Evolutionary conservation across 306 rosid species (phyloP).

Genomic region (Dalbergia cultrata): DNA sequence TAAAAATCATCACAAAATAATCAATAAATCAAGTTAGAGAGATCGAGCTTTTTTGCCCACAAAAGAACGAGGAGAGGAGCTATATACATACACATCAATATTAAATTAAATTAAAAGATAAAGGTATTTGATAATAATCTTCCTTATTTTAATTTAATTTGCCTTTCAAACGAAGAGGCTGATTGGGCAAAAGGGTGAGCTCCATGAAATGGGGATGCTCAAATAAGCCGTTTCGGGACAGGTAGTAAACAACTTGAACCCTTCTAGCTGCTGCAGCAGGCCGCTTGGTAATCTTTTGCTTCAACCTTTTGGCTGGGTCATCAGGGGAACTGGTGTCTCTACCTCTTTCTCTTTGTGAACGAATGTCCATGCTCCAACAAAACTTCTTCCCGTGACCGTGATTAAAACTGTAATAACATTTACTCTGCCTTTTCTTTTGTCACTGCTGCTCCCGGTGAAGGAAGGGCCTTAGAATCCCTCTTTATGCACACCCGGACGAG

Average conservation of each 20-base stretch:
- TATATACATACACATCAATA: no score
- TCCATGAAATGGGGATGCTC: constrained; percentile 95
- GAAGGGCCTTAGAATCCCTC: no score
- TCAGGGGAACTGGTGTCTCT: neutral
- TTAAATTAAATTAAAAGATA: no score
- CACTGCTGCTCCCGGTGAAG: no score
- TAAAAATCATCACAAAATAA: no score
- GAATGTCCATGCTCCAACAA: constrained; percentile 61
- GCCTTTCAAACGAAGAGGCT: constrained; percentile 88
- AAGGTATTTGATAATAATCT: neutral
- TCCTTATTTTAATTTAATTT: no score
- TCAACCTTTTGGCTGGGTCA: constrained; percentile 41
- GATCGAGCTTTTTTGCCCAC: no score
- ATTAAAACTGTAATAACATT: no score
- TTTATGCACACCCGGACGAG: no score
- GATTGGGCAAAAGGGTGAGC: constrained; percentile 63
- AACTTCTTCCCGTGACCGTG: neutral
- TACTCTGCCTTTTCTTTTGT: no score
- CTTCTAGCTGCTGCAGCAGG: constrained; percentile 47
- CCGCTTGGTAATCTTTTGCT: constrained; percentile 50
- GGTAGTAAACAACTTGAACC: constrained; percentile 86
- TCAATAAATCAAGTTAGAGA: no score
- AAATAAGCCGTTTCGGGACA: constrained; percentile 81
- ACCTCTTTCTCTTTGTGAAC: constrained; percentile 59
- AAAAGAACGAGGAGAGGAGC: no score